Percentiles rank a stretch among this genome's conserved stretches.
phyloP scores from a whole-genome alignment of 2,329 filamentous ascomycete genomes.

The Fusarium illudens region DNA sequence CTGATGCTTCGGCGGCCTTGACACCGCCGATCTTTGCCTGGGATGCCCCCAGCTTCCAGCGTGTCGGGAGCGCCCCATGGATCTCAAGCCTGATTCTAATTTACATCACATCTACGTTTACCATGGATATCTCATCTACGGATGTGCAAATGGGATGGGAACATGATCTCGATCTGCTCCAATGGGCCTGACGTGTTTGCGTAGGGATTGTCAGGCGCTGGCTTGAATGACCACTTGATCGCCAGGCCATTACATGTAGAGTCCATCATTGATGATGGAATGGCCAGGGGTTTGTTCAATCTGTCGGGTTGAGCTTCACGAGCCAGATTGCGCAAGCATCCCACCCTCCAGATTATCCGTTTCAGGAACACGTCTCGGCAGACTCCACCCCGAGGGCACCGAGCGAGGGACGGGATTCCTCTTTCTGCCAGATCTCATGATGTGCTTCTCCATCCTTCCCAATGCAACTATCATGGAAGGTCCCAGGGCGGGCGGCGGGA shows the following conservation, averaged over 20 bases:
- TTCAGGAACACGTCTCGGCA: slow-evolving; percentile 4
- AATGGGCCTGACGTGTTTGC: not conserved
- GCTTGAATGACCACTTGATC: not conserved
- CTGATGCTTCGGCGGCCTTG: not conserved
- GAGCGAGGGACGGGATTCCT: slow-evolving; percentile 12
- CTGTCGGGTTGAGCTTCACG: not conserved
- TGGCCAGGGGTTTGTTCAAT: not conserved
- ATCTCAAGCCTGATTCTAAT: not conserved
- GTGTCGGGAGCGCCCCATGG: slow-evolving; percentile 1
- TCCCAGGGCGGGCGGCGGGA: not conserved
- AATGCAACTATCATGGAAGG: not conserved
- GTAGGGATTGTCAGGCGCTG: not conserved
- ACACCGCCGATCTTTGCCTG: slow-evolving; percentile 9
- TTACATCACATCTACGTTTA: slow-evolving; percentile 2
- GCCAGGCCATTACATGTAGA: not conserved
- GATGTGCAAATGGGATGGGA: not conserved
- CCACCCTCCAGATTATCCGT: not conserved
- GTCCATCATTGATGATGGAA: slow-evolving; percentile 2
- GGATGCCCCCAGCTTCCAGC: slow-evolving; percentile 18
- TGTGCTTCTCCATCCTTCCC: not conserved
- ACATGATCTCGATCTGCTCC: not conserved
- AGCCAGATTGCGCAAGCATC: not conserved
- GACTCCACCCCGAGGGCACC: slow-evolving; percentile 2
- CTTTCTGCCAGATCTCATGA: slow-evolving; percentile 16
- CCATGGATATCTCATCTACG: not conserved